Conservation (phyloP, 306 rosid genomes). For the Carpinus fangiana region DNA sequence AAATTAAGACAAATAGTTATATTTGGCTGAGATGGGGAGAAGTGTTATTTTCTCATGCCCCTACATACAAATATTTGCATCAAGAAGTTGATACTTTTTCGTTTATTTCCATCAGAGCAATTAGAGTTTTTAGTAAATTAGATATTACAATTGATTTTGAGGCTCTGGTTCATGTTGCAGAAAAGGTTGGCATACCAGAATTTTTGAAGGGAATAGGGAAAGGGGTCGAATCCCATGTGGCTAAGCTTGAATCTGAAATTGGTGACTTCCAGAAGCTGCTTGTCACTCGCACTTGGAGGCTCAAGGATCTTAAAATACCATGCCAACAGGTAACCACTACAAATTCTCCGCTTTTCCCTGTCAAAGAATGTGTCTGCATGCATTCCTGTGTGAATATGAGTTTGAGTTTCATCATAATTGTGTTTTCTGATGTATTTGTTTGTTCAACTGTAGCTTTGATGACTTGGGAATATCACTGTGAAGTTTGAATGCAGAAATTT, state of each 20-base stretch:
- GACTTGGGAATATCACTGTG: background rate
- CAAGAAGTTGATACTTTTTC: background rate
- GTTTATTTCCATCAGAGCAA: background rate
- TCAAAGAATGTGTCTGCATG: background rate
- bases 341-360: background rate
- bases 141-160: conserved; percentile 1
- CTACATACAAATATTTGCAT: background rate
- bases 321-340: conserved; percentile 65
- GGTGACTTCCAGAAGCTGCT: conserved; percentile 83
- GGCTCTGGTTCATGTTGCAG: conserved; percentile 40
- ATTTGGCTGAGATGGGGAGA: background rate
- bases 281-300: conserved; percentile 73
- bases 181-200: conserved; percentile 82
- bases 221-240: conserved; percentile 72
- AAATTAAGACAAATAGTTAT: background rate
- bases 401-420: background rate
- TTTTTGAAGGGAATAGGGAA: conserved; percentile 79
- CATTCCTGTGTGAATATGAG: background rate
- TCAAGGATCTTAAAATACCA: conserved; percentile 81
- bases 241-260: conserved; percentile 76
- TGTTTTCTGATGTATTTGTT: background rate
- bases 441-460: background rate
- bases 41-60: background rate
- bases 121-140: background rate
- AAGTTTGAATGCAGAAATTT: background rate